Evolutionary conservation across 306 rosid species (phyloP), one percentile per base, ranked within the genome.

Genomic region (Inga oerstediana): DNA sequence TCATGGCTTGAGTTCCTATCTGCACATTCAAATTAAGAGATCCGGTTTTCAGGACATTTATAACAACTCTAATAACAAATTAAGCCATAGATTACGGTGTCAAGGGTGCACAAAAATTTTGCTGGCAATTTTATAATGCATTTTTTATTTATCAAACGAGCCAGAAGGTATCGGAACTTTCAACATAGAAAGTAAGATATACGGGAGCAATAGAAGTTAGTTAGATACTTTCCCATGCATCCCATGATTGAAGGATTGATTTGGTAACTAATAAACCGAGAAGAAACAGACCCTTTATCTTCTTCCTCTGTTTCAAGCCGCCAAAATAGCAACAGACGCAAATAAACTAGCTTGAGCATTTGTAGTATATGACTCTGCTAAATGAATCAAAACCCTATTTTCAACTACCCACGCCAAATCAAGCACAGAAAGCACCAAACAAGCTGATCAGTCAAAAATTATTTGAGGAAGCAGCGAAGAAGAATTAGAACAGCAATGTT

Each of bases 1-100:
- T 83, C 68, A 79, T 70, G 66, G 59, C 64, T 91, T 45, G 93
- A 92, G 79, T 72, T 78, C 82, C 49, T 81, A 37, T 90, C 98
- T 97, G 76, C 74, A 62, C 67, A 79, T 43, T n/a, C 68, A 78
- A 54, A 84, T 75, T 22, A 27, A 76, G 77, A 81, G 32, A 71
- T 56, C 77, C 54, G 80, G 48, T 52, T 79, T 49, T 85, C 58
- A 75, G 76, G 43, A 59, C 73, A 80, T n/a, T 37, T 73, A 71
- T 11, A 80, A 67, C 49, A 48, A 51, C 24, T 73, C 52, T 48
- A 79, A 37, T 65, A 3, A 77, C 76, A 80, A 84, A 75, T 48
- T 76, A 16, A 62, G 1, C 16, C n/a, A 32, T 13, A 32, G n/a
- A 41, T 65, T 34, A 56, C 9, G 17, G 70, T 64, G 19, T 64